Base-by-base conservation (phyloP, 495 filamentous ascomycete species). In the Sporormia fimetaria region DNA sequence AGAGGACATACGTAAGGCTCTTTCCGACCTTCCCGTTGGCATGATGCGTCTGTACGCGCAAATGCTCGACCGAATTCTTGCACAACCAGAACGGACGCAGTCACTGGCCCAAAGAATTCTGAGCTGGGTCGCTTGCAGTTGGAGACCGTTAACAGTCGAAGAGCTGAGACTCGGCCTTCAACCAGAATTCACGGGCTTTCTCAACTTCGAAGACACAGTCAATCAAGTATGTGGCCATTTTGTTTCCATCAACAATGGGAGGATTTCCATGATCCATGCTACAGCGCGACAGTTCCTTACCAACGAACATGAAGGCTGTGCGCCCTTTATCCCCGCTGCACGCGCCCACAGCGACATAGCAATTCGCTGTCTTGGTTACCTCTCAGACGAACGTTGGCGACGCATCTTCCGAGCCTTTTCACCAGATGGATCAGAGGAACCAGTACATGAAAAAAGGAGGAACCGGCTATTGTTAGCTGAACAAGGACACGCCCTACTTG, bases 211-310 rank as follows among this genome's bases (percentile, higher is more conserved):
- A 23, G 38, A 41, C 5, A 41, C 23, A 14, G 24, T 41, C 28
- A 41, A 17, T 11, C 38, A 41, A 16, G 32, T 29, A 10, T 41
- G 38, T 23, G 26, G 28, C 38, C 14, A 41, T 24, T 41, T 41
- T 35, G 17, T 41, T 16, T 8, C 11, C 3, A 41, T 41, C 11
- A 16, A 32, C 21, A 24, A 32, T 17, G 16, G 24, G 15, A 30
- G 15, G 12, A 17, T 41, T 4, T 31, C 38, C 14, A 5, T 41
- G 15, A 15, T 41, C 26, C 38, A 41, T 33, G 38, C 17, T 21
- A 41, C 38, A 8, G 38, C 38, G 3, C 38, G 38, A 16, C 28
- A 30, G 18, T 41, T 31, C 16, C 38, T 41, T 11, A 29, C 24
- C 12, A 29, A 20, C 9, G 24, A 21, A 5, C 4, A 23, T 8